Base-by-base conservation (phyloP, 1,284 basidiomycete species). In the Fomitopsis pinicola region DNA sequence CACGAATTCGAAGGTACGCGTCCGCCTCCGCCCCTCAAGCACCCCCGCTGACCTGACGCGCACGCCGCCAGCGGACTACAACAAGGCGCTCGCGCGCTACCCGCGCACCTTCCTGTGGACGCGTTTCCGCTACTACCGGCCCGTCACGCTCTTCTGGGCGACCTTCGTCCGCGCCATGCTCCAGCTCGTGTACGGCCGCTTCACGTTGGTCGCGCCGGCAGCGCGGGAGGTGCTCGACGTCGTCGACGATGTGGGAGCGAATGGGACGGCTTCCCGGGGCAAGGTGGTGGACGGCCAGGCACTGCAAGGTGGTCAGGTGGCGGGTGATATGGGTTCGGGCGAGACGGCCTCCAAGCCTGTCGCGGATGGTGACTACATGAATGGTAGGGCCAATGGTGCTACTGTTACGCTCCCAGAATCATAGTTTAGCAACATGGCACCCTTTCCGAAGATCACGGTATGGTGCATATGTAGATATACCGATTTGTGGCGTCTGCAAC, bases 91-190 rank as follows among this genome's bases (percentile, higher is more conserved):
- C 46, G 77, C 83, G 9, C 79, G 80, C 64, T 82, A 91, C 68
- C 80, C 84, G 33, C 84, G 91, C 42, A 73, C 80, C 65, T 92
- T 93, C 79, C 76, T 93, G 44, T 93, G 91, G 91, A 91, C 88
- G 64, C 81, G 82, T 3, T 76, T 77, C 60, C 72, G 73, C 54
- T 92, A 83, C 68, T 92, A 90, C 68, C 73, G 80, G 15, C 87
- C 87, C 0, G 59, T 73, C 42, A 48, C 52, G 35, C n/a, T 42
- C 36, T 45, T 59, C 40, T 45, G 50, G 52, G 46, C 50, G 50
- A 35, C 19, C 2, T 12, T 55, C 42, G 48, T 38, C n/a, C 35
- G 52, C 9, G 10, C 38, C 35, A 0, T 54, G 0, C 33, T 54
- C 35, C 52, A 54, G 35, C 17, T 26, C 9, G 19, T 3, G 2